Base-by-base conservation (phyloP, 257 asterid genomes). In the Ocimum tenuiflorum region DNA sequence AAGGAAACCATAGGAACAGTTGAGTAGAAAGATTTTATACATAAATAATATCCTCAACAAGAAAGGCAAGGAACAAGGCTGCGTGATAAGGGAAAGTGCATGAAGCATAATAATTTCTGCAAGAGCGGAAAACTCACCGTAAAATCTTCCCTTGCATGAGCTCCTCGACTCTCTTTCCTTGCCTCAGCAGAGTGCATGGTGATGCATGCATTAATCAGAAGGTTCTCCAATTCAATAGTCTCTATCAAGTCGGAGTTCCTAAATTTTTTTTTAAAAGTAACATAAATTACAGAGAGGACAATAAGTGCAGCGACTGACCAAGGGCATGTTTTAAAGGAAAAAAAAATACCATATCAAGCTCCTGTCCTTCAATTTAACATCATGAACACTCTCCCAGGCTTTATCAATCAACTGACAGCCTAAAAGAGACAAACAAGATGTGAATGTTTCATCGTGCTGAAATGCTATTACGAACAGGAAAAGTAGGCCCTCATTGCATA, bases 161-260 rank as follows among this genome's bases (percentile, higher is more conserved):
- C 97, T 78, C 99, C 99, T 82, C 99, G 81, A 74, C 99, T 94
- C 79, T 94, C 99, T 76, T 90, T 90, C 82, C 97, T 86, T 13
- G 97, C 99, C 82, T 90, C 99, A 49, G 99, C 99, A 52, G 97
- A 94, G 76, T 90, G 96, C 99, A 94, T 94, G 52, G 99, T 94
- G 74, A 94, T 77, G 65, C 96, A 88, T 52, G 99, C 99, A 65
- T 94, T 90, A 36, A 94, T 94, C 74, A 94, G 76, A 68, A 94
- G 96, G 70, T 94, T 94, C 81, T 94, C 99, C 22, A 94, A 79
- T 84, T 94, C 99, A 45, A 94, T 75, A 35, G 91, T 90, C 88
- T 92, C 99, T 53, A 88, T 83, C 85, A 94, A 81, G 79, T 94
- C 97, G 0, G 99, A 83, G 85, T 94, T 94, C 97, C 99, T 94